Base-by-base conservation (phyloP, 768 basidiomycete genomes). In the Mycena vulgaris region DNA sequence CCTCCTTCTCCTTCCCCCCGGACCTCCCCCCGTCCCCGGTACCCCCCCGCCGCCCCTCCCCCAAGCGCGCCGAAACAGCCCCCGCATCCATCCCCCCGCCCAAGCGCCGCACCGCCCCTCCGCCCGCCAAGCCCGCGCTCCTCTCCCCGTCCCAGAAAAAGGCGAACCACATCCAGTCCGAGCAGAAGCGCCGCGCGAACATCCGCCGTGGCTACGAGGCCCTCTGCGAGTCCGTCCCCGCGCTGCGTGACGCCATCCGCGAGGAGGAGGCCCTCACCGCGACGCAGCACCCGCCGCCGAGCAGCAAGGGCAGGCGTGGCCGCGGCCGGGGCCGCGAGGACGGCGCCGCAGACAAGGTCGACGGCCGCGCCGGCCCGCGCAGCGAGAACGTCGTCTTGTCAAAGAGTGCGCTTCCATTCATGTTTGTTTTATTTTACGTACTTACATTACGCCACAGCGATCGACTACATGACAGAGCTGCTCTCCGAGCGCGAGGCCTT, bases 141-240 rank as follows among this genome's bases (percentile, higher is more conserved):
- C 87, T 97, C 28, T 91, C 92, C 2, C 89, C 93, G 0, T 91
- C 92, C 2, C 94, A 96, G 84, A 97, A 97, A 79, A 95, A 96
- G 78, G 93, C 93, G 45, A 97, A 97, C 75, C 96, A 98, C 77
- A 97, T 98, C 73, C 93, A 95, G 75, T 93, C 92, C 2, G 96
- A 98, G 82, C 95, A 97, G 83, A 97, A 97, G 80, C 91, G 96
- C 28, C 89, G 96, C 35, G 95, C 95, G 17, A 96, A 96, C 75
- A 97, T 98, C 59, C 87, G 95, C 14, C 83, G 91, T 42, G 96
- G 95, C 14, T 97, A 97, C 78, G 96, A 97, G 74, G 90, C 92
- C 9, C 85, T 98, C 0, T 96, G 95, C 75, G 92, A 92, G 28
- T 89, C 90, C 30, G 92, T 98, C 0, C 96, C 96, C 13, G 85